Percentiles rank a stretch among this genome's conserved stretches.
These are phyloP conservation scores for Trichoderma citrinoviride DNA, from an alignment of 2,329 filamentous ascomycete genomes.

Conservation along the genomic window DNA sequence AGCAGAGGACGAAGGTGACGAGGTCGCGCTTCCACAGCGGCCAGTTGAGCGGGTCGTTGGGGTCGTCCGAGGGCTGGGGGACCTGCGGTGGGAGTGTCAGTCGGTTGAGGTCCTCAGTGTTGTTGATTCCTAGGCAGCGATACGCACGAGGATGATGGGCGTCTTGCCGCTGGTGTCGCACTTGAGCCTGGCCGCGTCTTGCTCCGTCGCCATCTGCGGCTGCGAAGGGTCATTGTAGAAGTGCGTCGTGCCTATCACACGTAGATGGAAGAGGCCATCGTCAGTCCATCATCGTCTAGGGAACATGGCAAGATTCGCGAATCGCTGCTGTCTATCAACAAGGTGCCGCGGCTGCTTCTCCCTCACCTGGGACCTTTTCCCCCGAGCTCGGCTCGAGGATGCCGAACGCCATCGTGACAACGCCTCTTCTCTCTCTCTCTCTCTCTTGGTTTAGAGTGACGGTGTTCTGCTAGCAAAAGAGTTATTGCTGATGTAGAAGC, in stretches of 20 bases:
- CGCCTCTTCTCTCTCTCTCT: background rate
- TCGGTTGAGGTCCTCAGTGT: background rate
- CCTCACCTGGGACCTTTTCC: slow-evolving; percentile 71
- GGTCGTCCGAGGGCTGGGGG: slow-evolving; percentile 87
- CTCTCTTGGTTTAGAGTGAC: background rate
- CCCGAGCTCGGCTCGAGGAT: slow-evolving; percentile 66
- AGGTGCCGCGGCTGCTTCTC: background rate
- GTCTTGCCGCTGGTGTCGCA: slow-evolving; percentile 65
- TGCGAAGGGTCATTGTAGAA: slow-evolving; percentile 61
- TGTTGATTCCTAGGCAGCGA: background rate
- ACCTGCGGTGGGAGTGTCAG: slow-evolving; percentile 35
- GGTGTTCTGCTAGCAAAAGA: background rate
- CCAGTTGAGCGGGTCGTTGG: slow-evolving; percentile 85
- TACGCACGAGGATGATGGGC: slow-evolving; percentile 70
- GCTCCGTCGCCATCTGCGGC: slow-evolving; percentile 43
- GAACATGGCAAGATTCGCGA: background rate
- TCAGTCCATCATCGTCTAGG: background rate
- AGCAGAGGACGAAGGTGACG: slow-evolving; percentile 73
- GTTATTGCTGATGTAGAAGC: background rate
- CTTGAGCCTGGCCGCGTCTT: slow-evolving; percentile 55
- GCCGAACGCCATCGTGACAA: slow-evolving; percentile 52
- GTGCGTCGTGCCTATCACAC: slow-evolving; percentile 53
- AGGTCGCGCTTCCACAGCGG: slow-evolving; percentile 80
- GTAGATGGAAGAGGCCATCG: background rate
- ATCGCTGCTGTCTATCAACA: background rate